phyloP scores from a whole-genome alignment of 225 moss, liverwort and hornwort species.

The Sphagnum contortum region DNA sequence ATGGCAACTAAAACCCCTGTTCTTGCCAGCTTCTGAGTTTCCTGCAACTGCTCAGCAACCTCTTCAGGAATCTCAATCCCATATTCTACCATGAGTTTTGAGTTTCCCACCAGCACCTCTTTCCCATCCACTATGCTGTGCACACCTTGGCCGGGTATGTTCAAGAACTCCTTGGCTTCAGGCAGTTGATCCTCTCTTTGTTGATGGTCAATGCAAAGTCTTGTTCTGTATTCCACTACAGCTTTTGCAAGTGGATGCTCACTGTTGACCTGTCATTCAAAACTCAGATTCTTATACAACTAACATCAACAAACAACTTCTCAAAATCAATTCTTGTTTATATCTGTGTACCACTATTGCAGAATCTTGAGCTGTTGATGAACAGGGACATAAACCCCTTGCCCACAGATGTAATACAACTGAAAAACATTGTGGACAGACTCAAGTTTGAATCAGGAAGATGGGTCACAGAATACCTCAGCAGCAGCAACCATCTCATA shows the following conservation, averaged over 20 bases:
- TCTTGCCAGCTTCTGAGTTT: constrained; percentile 54
- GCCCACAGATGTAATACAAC: no score
- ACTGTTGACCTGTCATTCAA: constrained; percentile 53
- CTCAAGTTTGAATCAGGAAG: no score
- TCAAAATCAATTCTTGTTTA: no score
- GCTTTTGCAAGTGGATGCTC: constrained; percentile 97
- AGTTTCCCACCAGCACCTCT: constrained; percentile 60
- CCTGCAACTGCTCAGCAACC: constrained; percentile 45
- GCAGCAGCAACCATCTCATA: constrained; percentile 75
- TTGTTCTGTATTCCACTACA: constrained; percentile 56
- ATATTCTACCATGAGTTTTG: constrained; percentile 49
- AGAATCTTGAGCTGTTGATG: no score
- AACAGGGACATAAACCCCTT: no score
- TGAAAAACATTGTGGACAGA: no score
- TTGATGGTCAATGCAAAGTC: constrained; percentile 19
- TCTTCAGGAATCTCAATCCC: constrained; percentile 46
- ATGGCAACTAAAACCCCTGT: constrained; percentile 83
- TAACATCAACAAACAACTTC: no score
- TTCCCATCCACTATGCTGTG: constrained; percentile 55
- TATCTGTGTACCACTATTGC: no score
- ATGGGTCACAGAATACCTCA: constrained; percentile 31
- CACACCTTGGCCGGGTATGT: constrained; percentile 82
- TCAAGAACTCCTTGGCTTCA: constrained; percentile 44
- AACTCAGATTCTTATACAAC: no score
- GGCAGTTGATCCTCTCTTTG: constrained; percentile 18